Evolutionary conservation across 306 rosid genomes (phyloP), one percentile per base, ranked within the genome.

Genomic region (Acacia confusa): DNA sequence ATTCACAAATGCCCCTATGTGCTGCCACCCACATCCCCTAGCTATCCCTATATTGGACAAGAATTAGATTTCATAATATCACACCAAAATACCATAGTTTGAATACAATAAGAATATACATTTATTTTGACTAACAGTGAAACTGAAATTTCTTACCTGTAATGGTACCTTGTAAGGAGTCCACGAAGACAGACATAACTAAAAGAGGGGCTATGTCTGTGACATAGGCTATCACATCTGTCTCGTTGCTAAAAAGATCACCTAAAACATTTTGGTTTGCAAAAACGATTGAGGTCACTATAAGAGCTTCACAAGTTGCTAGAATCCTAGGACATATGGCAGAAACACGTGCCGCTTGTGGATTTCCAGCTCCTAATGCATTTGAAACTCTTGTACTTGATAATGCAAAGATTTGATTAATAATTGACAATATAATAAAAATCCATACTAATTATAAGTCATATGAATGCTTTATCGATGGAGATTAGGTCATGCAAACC

Each of bases 171-270:
- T 93, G 92, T 17, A 89, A 47, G 70, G 86, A 84, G 83, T 89
- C 94, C 52, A 91, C 4, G 15, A 88, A 57, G 47, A 89, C 80
- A 43, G 94, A 86, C 3, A 91, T 1, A 74, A 91, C 84, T 57
- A 85, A 50, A 0, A 57, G 3, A 57, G 30, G 64, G 3, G 27
- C 12, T 22, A 57, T 57, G 30, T 22, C 6, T 57, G 85, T 86
- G 60, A 91, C 93, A 63, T 87, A 90, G 72, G 78, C 82, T 48
- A 90, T 87, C 75, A 90, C 94, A 22, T 93, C 97, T 57, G 82
- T 86, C 20, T 91, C 98, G n/a, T 81, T 81, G 86, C 94, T 93
- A 80, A 87, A 91, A 72, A 75, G 66, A 83, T 89, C 85, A 67
- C 94, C 97, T 19, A 91, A 82, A 57, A 86, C 73, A 55, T 22